These are phyloP conservation scores for Lolium perenne DNA, from an alignment of 176 grass and related monocot species.

Conservation along the genomic window DNA sequence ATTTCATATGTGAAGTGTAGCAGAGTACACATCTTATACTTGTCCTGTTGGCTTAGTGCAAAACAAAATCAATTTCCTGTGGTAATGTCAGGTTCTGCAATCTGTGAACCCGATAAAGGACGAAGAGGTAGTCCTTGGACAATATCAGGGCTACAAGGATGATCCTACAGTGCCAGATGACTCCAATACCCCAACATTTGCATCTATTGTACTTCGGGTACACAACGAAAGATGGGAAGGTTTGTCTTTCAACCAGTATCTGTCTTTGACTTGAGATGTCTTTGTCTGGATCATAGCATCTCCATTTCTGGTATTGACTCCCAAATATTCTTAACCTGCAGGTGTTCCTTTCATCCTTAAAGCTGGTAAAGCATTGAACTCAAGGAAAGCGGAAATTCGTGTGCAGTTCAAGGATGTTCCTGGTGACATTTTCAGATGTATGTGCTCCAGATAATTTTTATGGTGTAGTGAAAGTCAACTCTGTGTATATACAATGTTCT, in stretches of 20 bases:
- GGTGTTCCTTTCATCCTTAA: conserved; percentile 99
- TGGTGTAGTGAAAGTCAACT: conserved; percentile 6
- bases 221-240: conserved; percentile 99
- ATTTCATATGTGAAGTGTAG: conserved; percentile 22
- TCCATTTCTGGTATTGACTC: conserved; percentile 27
- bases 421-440: conserved; percentile 99
- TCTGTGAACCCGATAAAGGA: conserved; percentile 84
- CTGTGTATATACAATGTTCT: not conserved
- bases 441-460: conserved; percentile 26
- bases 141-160: conserved; percentile 96
- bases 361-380: conserved; percentile 95
- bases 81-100: conserved; percentile 82
- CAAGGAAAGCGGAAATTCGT: conserved; percentile 97
- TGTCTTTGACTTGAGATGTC: not conserved
- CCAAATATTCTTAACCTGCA: conserved; percentile 51
- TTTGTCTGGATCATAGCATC: conserved; percentile 20
- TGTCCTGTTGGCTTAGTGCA: conserved; percentile 28
- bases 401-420: conserved; percentile 99
- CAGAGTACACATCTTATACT: conserved; percentile 12
- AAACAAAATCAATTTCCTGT: conserved; percentile 16
- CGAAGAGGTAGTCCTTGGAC: conserved; percentile 96
- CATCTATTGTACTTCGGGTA: conserved; percentile 83
- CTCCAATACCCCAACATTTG: conserved; percentile 98
- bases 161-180: conserved; percentile 93
- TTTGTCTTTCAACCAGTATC: conserved; percentile 40